Conservation (phyloP, 139 green algal species). For the Dunaliella sp. region DNA sequence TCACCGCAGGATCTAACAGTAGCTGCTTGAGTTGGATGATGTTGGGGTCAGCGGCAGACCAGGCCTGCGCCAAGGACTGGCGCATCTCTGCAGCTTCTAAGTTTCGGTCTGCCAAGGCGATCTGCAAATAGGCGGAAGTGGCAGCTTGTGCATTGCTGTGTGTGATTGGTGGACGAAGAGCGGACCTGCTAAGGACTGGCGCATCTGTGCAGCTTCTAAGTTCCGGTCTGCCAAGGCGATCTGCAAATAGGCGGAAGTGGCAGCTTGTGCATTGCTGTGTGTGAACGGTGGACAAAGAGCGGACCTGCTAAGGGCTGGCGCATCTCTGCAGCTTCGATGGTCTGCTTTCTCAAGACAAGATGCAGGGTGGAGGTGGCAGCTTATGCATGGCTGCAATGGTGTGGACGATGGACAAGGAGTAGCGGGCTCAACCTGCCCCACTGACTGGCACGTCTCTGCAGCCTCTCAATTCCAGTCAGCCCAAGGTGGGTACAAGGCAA, state of each 20-base stretch:
- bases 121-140: slow-evolving; percentile 9
- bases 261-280: neutral
- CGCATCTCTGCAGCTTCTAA: slow-evolving; percentile 50
- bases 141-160: neutral
- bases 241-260: slow-evolving; percentile 5
- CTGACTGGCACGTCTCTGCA: slow-evolving; percentile 39
- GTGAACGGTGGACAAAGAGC: neutral
- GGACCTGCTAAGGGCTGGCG: slow-evolving; percentile 36
- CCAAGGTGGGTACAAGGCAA: no score
- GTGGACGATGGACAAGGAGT: neutral
- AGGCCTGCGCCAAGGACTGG: slow-evolving; percentile 29
- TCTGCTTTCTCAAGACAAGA: slow-evolving; percentile 48
- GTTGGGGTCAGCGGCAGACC: slow-evolving; percentile 36
- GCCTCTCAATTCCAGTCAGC: no score
- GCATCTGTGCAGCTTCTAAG: slow-evolving; percentile 48
- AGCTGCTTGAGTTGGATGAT: slow-evolving; percentile 64
- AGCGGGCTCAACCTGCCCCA: no score
- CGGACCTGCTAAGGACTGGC: slow-evolving; percentile 39
- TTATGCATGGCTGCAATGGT: neutral
- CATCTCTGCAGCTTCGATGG: slow-evolving; percentile 52
- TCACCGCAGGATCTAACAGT: slow-evolving; percentile 65
- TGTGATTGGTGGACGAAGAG: neutral
- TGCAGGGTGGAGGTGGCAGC: slow-evolving; percentile 8
- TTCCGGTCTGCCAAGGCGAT: slow-evolving; percentile 53
- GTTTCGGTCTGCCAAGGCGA: slow-evolving; percentile 52